phyloP scores from a whole-genome alignment of 2,329 filamentous ascomycete species.

The Nemania sp. region DNA sequence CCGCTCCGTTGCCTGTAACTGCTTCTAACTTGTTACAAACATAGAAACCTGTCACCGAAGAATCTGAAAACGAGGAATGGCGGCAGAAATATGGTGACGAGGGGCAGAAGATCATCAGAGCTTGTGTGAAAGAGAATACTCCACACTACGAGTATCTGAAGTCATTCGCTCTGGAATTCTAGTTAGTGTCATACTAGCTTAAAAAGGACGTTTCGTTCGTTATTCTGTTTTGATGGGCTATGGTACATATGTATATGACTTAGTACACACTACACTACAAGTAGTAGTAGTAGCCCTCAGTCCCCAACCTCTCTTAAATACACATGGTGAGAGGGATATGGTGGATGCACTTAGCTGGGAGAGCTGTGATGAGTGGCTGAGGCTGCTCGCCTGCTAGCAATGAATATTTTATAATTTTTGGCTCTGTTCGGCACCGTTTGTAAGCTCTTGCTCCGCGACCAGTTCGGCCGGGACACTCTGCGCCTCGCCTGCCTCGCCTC shows the following conservation, averaged over 20 bases:
- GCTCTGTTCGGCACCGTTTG: slow-evolving; percentile 22
- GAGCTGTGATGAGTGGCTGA: slow-evolving; percentile 23
- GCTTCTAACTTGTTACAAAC: slow-evolving; percentile 42
- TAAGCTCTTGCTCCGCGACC: slow-evolving; percentile 32
- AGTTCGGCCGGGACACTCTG: slow-evolving; percentile 30
- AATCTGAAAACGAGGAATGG: slow-evolving; percentile 79
- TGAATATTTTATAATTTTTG: slow-evolving; percentile 23
- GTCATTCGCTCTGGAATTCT: slow-evolving; percentile 76
- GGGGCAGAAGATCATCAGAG: slow-evolving; percentile 75
- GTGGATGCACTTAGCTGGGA: slow-evolving; percentile 33
- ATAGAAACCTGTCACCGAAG: slow-evolving; percentile 72
- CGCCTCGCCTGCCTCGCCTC: slow-evolving; percentile 2
- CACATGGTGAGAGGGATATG: slow-evolving; percentile 25
- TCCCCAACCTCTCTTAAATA: slow-evolving; percentile 29
- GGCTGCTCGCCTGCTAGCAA: slow-evolving; percentile 21
- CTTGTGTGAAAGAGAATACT: slow-evolving; percentile 78
- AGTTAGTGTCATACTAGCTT: slow-evolving; percentile 32
- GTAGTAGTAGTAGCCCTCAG: slow-evolving; percentile 36
- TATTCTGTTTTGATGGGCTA: slow-evolving; percentile 25
- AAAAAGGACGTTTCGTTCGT: slow-evolving; percentile 24
- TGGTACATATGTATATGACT: slow-evolving; percentile 38
- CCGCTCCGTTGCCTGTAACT: slow-evolving; percentile 8
- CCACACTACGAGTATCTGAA: slow-evolving; percentile 85
- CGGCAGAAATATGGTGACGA: slow-evolving; percentile 78
- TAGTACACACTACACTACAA: slow-evolving; percentile 47